Percentiles rank a stretch among this genome's conserved stretches.
These are phyloP conservation scores for Sungouiella blattae DNA, from an alignment of 805 yeast genomes.

Conservation along the genomic window DNA sequence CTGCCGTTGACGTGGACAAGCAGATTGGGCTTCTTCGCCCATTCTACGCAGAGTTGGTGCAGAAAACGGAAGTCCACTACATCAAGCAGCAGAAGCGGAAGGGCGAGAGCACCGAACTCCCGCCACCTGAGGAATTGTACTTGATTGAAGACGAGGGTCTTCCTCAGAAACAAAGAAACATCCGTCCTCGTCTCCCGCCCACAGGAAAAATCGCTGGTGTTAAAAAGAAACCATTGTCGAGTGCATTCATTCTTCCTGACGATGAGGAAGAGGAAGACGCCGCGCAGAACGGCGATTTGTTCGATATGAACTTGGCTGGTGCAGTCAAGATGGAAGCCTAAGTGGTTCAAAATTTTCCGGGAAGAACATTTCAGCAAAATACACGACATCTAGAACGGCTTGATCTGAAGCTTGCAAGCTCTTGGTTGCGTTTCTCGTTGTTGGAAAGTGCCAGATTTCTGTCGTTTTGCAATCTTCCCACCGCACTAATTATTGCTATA, in stretches of 20 bases:
- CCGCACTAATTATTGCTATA: too few species aligned
- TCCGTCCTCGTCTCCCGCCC: constrained; percentile 82
- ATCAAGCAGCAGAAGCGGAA: constrained; percentile 38
- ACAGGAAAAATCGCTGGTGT: constrained; percentile 75
- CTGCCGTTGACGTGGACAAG: constrained; percentile 45
- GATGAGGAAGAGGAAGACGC: constrained; percentile 8
- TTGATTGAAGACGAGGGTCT: constrained; percentile 79
- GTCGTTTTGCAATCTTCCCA: too few species aligned
- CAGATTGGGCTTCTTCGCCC: constrained; percentile 60
- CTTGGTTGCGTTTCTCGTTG: too few species aligned
- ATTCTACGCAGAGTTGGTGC: constrained; percentile 42
- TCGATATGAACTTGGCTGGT: too few species aligned
- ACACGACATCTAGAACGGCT: too few species aligned
- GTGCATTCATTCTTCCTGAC: constrained; percentile 29
- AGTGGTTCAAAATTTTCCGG: too few species aligned
- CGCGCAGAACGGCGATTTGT: neutral
- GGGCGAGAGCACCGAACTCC: constrained; percentile 37
- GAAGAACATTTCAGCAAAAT: too few species aligned
- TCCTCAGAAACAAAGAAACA: constrained; percentile 72
- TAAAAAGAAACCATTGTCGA: constrained; percentile 50
- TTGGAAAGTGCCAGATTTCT: too few species aligned
- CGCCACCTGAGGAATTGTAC: constrained; percentile 33
- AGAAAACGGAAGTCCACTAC: constrained; percentile 42
- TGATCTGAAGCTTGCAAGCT: too few species aligned
- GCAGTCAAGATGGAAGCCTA: too few species aligned